phyloP scores from a whole-genome alignment of 345 rosid species.

The Ceriops tagal region DNA sequence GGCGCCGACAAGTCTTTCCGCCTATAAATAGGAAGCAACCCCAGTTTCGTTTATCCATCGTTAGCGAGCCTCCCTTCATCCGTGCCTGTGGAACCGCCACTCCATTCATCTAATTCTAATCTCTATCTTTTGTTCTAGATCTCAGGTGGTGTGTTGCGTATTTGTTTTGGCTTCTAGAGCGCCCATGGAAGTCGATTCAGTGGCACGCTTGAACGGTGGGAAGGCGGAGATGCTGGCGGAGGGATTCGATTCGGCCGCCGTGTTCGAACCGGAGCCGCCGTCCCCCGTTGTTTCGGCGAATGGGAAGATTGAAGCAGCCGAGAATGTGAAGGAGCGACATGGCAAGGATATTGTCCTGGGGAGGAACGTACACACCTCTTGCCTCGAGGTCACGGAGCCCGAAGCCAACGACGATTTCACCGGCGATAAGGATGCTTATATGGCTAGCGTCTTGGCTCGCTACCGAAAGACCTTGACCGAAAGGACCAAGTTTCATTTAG shows the following conservation, averaged over 20 bases:
- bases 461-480: conserved; percentile 72
- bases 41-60: background rate
- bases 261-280: conserved; percentile 39
- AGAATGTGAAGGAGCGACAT: conserved; percentile 17
- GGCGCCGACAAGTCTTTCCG: too few species aligned
- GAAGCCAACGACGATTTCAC: conserved; percentile 81
- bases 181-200: conserved; percentile 16
- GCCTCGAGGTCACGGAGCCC: conserved; percentile 84
- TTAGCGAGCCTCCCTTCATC: background rate
- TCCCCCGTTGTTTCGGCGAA: conserved; percentile 34
- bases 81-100: background rate
- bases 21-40: background rate
- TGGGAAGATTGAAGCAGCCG: background rate
- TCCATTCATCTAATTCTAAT: background rate
- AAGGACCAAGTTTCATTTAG: conserved; percentile 76
- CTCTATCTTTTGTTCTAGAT: background rate
- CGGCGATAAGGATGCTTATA: conserved; percentile 90
- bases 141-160: conserved; percentile 7
- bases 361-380: conserved; percentile 71
- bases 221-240: conserved; percentile 24
- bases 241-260: conserved; percentile 46
- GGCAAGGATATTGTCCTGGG: conserved; percentile 75
- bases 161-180: conserved; percentile 20
- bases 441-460: conserved; percentile 92
- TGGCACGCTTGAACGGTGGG: background rate